Evolutionary conservation across 23 red algal species (phyloP), one percentile per base, ranked within the genome.

Genomic region (Cyanidiococcus yangmingshanensis): DNA sequence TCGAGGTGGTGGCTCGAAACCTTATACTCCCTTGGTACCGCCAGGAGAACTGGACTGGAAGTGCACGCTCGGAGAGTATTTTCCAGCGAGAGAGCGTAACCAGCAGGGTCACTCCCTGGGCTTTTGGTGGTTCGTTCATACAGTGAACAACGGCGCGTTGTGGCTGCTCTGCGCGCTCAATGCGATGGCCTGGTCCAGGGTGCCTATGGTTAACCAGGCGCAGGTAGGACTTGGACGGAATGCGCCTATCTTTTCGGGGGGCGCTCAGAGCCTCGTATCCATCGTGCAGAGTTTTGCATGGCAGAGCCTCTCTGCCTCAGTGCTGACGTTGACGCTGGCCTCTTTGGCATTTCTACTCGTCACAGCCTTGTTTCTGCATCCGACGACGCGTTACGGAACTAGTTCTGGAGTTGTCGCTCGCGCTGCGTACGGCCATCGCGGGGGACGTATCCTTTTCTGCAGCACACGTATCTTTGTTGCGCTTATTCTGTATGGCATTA

Each of bases 11-110:
- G 63, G 63, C 32, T 25, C 63, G n/a, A 32, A 25, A 29, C 63
- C 63, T 2, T 71, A 71, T 29, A 29, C 3, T 3, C 63, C 63
- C 16, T 29, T 32, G 12, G n/a, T 71, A 35, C 63, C 7, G 27
- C 63, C 63, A 3, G 12, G n/a, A 2, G 63, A 71, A 35, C 63
- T 71, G 63, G 63, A 71, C 63, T 71, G 63, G 63, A 71, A 71
- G 63, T 71, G 63, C 63, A 71, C 63, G 63, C n/a, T 71, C 7
- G 63, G n/a, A 12, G 63, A 71, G 63, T 71, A 35, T 7, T 35
- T 32, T 71, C 63, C 63, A 35, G 63, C 63, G 32, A 25, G 63
- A 7, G 3, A 7, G 63, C 63, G 63, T 3, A 29, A 3, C 3
- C 63, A 71, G 63, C n/a, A 71, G 3, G 63, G 63, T 35, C 27